phyloP scores from a whole-genome alignment of 805 yeast genomes.

The Metschnikowia cubensis region DNA sequence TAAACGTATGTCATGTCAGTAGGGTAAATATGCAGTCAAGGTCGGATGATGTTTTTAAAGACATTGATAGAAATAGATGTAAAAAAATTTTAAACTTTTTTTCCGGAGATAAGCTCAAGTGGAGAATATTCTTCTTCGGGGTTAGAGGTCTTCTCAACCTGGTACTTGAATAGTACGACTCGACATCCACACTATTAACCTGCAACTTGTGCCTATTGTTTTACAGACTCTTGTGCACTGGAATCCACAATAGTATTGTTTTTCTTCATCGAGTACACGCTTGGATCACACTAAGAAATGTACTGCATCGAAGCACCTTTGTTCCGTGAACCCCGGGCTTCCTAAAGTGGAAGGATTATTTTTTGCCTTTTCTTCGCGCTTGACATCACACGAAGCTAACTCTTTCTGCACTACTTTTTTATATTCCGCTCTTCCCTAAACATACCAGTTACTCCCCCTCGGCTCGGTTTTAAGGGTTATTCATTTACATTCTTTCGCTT shows the following conservation, averaged over 20 bases:
- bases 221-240: too few species aligned
- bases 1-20: background rate
- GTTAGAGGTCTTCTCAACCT: background rate
- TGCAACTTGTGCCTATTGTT: too few species aligned
- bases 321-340: slow-evolving; percentile 3
- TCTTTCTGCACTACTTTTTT: slow-evolving; percentile 2
- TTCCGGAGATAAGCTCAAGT: background rate
- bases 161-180: background rate
- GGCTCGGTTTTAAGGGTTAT: background rate
- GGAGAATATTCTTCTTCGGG: background rate
- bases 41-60: too few species aligned
- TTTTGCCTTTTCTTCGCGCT: slow-evolving; percentile 2
- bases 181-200: too few species aligned
- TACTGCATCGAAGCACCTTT: background rate
- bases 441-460: background rate
- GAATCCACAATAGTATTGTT: background rate
- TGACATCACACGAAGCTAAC: slow-evolving; percentile 3
- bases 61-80: too few species aligned
- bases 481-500: background rate
- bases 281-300: background rate
- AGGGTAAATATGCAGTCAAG: background rate
- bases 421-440: background rate
- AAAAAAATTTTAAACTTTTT: too few species aligned
- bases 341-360: background rate
- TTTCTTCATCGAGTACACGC: background rate